Evolutionary conservation across 208 protist species (phyloP).

Genomic region (Wallacemonas sp.): DNA sequence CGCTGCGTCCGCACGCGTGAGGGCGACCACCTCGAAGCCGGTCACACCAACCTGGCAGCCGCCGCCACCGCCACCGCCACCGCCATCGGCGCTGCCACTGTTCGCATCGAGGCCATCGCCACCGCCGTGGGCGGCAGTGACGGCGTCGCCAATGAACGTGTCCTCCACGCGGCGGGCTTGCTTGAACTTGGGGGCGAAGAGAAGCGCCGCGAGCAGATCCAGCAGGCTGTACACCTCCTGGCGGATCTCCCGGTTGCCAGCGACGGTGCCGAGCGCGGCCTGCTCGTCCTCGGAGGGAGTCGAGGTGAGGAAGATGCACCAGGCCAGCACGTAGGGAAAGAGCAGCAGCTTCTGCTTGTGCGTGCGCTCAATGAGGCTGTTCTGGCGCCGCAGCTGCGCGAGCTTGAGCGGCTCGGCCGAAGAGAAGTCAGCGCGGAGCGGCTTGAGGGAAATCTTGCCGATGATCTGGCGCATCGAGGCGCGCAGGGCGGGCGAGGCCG

Average conservation of each 20-base stretch:
- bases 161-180: slow-evolving; percentile 48
- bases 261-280: not conserved
- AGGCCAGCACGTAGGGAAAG: slow-evolving; percentile 74
- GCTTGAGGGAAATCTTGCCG: slow-evolving; percentile 53
- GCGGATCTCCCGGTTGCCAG: slow-evolving; percentile 27
- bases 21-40: slow-evolving; percentile 56
- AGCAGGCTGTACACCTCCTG: slow-evolving; percentile 62
- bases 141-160: slow-evolving; percentile 60
- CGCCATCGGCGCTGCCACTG: too few relatives aligned
- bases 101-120: too few relatives aligned
- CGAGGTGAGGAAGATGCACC: slow-evolving; percentile 63
- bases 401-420: slow-evolving; percentile 56
- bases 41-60: slow-evolving; percentile 18
- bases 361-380: slow-evolving; percentile 63
- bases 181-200: slow-evolving; percentile 55
- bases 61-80: not conserved
- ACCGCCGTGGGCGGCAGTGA: slow-evolving; percentile 19
- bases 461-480: slow-evolving; percentile 55
- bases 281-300: slow-evolving; percentile 23
- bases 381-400: slow-evolving; percentile 50
- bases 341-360: slow-evolving; percentile 85
- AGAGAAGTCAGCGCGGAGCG: slow-evolving; percentile 64
- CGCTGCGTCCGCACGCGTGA: slow-evolving; percentile 49
- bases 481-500: slow-evolving; percentile 33
- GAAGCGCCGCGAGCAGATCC: slow-evolving; percentile 68